These are phyloP conservation scores for Musa itinerans DNA, from an alignment of 176 grass and related monocot genomes.

Conservation along the genomic window DNA sequence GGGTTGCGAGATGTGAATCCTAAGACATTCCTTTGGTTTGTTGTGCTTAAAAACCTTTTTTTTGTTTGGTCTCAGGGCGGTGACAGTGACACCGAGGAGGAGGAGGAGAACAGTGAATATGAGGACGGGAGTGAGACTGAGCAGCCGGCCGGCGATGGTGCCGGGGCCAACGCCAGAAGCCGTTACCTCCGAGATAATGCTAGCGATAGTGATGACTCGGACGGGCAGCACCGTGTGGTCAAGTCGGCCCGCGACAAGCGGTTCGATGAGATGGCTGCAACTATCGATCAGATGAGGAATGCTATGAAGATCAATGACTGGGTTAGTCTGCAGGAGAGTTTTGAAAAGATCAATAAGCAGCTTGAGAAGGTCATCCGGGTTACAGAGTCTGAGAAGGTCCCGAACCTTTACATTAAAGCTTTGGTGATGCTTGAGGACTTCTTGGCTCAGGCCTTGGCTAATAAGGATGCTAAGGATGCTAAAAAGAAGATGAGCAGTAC, in stretches of 20 bases:
- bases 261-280: conserved; percentile 79
- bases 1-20: background rate
- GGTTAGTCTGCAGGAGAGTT: conserved; percentile 79
- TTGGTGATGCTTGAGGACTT: conserved; percentile 86
- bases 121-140: conserved; percentile 13
- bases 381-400: conserved; percentile 69
- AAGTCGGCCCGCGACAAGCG: conserved; percentile 69
- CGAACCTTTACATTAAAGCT: conserved; percentile 74
- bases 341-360: conserved; percentile 96
- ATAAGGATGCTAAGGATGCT: conserved; percentile 90
- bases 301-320: conserved; percentile 98
- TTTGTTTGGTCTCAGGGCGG: conserved; percentile 31
- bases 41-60: background rate
- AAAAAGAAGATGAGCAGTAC: conserved; percentile 99
- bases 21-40: background rate
- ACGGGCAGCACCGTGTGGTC: conserved; percentile 50
- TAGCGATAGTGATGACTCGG: conserved; percentile 73
- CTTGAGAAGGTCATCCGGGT: conserved; percentile 85
- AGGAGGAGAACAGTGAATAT: conserved; percentile 34
- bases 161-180: conserved; percentile 12
- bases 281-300: conserved; percentile 86
- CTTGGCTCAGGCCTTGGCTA: conserved; percentile 74
- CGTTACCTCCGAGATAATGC: conserved; percentile 41
- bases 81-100: conserved; percentile 75
- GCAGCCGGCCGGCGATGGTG: background rate